These are phyloP conservation scores for Cryphonectria nitschkei DNA, from an alignment of 2,329 filamentous ascomycete species.

Conservation along the genomic window DNA sequence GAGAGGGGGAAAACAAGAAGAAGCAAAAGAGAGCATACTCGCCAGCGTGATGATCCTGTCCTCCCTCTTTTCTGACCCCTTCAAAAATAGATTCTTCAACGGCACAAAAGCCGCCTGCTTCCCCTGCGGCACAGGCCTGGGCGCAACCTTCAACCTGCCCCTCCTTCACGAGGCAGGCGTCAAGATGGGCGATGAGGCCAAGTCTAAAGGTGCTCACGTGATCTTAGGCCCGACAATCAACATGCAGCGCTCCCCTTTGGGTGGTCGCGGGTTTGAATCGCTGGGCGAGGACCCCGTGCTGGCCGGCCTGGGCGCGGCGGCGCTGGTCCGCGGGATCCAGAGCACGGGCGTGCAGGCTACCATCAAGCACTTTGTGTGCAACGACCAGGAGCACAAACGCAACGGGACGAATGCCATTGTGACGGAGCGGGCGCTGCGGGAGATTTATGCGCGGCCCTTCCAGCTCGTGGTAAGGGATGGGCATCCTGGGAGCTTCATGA, in stretches of 20 bases:
- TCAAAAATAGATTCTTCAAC: constrained; percentile 58
- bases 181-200: constrained; percentile 57
- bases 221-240: constrained; percentile 67
- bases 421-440: constrained; percentile 59
- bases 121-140: constrained; percentile 61
- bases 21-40: background rate
- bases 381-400: constrained; percentile 63
- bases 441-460: constrained; percentile 63
- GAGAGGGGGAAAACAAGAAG: too few relatives aligned
- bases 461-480: constrained; percentile 58
- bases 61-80: background rate
- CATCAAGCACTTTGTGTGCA: constrained; percentile 65
- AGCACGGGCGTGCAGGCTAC: constrained; percentile 59
- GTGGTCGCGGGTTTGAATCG: constrained; percentile 63
- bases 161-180: constrained; percentile 55
- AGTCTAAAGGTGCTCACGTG: constrained; percentile 60
- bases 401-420: constrained; percentile 59
- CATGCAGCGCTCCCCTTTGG: constrained; percentile 63
- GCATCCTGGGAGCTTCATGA: constrained; percentile 60
- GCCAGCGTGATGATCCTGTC: background rate
- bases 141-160: constrained; percentile 59
- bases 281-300: constrained; percentile 62
- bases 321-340: constrained; percentile 59
- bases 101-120: constrained; percentile 64
- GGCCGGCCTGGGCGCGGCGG: constrained; percentile 57